Conservation (phyloP, 106 monocot species). For the Amphibolis antarctica region DNA sequence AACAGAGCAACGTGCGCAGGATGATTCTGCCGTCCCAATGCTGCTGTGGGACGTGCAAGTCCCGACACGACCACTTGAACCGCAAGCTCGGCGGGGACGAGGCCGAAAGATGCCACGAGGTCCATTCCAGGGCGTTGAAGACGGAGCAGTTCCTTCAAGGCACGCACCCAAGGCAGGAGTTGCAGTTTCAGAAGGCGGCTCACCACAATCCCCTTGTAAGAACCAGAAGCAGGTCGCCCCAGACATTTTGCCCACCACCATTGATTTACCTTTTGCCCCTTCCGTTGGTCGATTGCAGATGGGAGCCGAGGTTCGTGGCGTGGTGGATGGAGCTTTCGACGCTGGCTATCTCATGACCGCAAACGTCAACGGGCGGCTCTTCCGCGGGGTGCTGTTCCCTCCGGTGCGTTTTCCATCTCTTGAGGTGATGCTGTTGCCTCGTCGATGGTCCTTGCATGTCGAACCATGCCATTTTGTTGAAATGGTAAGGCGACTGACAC, state of each 20-base stretch:
- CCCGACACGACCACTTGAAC: constrained; percentile 5
- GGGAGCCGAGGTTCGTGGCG: constrained; percentile 79
- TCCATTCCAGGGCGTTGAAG: constrained; percentile 9
- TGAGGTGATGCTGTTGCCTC: background rate
- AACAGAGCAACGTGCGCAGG: constrained; percentile 41
- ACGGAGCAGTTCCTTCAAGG: constrained; percentile 34
- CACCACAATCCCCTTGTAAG: constrained; percentile 51
- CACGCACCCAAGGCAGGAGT: constrained; percentile 33
- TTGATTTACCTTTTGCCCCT: too few species aligned
- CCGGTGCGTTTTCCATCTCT: constrained; percentile 34
- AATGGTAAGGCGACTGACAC: too few species aligned
- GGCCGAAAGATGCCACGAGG: background rate
- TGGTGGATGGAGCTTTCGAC: constrained; percentile 86
- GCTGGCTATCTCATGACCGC: constrained; percentile 91
- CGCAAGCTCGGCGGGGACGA: background rate
- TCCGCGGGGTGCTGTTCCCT: constrained; percentile 80
- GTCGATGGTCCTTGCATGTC: background rate
- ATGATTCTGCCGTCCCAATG: constrained; percentile 20
- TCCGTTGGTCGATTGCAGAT: constrained; percentile 24
- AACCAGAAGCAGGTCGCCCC: too few species aligned
- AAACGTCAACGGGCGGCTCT: constrained; percentile 78
- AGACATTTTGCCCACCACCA: too few species aligned
- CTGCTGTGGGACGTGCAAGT: constrained; percentile 23
- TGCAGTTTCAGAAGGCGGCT: constrained; percentile 15
- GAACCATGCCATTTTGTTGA: background rate